These are phyloP conservation scores for Ceraceosorus guamensis DNA, from an alignment of 1,284 basidiomycete genomes.

Conservation along the genomic window DNA sequence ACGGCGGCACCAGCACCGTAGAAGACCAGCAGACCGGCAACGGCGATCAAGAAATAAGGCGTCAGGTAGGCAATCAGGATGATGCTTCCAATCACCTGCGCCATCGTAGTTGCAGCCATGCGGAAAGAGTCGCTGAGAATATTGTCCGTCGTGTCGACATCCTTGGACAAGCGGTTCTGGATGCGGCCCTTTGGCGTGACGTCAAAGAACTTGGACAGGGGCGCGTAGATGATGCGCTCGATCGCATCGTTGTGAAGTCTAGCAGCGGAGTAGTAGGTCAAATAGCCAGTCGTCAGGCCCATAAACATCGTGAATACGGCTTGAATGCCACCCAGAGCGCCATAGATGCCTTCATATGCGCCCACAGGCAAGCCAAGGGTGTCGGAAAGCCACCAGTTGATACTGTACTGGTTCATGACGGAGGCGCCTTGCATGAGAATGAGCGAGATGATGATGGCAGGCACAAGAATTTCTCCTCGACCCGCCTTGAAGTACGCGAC, in stretches of 20 bases:
- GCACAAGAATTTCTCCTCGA: constrained; percentile 57
- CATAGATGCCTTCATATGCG: constrained; percentile 69
- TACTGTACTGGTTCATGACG: constrained; percentile 51
- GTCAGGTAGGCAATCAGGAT: constrained; percentile 64
- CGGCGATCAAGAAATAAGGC: constrained; percentile 61
- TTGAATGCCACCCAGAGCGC: constrained; percentile 58
- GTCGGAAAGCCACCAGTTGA: constrained; percentile 56
- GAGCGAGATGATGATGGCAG: constrained; percentile 57
- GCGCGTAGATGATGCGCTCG: constrained; percentile 59
- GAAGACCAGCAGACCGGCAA: constrained; percentile 36
- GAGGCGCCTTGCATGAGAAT: constrained; percentile 61
- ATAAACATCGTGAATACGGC: constrained; percentile 60
- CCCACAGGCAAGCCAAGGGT: constrained; percentile 52
- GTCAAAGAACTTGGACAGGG: constrained; percentile 67
- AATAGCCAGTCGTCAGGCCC: constrained; percentile 58
- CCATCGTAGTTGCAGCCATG: constrained; percentile 46
- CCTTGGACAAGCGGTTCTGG: constrained; percentile 66
- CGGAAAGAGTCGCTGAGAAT: constrained; percentile 49
- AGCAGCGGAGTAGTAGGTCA: constrained; percentile 60
- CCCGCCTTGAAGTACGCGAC: constrained; percentile 62
- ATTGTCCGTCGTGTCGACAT: constrained; percentile 83
- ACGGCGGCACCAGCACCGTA: constrained; percentile 57
- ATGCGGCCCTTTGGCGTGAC: constrained; percentile 76
- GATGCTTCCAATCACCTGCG: constrained; percentile 56
- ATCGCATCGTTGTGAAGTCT: constrained; percentile 59